phyloP scores from a whole-genome alignment of 1,284 basidiomycete species.

The Erythrobasidium hasegawianum region DNA sequence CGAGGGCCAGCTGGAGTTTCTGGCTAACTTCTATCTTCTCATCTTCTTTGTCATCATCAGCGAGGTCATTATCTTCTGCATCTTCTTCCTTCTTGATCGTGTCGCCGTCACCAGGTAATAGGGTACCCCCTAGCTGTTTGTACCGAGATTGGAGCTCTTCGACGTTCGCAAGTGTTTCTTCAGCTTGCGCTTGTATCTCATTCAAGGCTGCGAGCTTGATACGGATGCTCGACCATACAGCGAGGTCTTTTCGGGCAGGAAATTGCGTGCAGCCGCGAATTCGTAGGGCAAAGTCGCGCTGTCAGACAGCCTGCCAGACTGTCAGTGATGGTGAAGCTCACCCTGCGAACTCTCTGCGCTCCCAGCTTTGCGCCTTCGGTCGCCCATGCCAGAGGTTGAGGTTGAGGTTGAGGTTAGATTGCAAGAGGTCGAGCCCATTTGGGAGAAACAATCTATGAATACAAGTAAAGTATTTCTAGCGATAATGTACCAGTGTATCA shows the following conservation, averaged over 20 bases:
- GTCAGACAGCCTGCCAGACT: neutral
- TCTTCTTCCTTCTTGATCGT: neutral
- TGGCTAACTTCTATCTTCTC: constrained; percentile 1
- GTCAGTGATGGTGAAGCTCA: neutral
- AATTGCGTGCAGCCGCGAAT: too few relatives aligned
- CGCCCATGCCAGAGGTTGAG: constrained; percentile 1
- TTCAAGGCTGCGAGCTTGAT: constrained; percentile 13
- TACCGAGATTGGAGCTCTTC: constrained; percentile 12
- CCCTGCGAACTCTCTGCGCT: constrained; percentile 11
- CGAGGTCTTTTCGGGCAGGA: constrained; percentile 3
- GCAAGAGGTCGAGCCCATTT: too few relatives aligned
- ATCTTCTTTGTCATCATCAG: constrained; percentile 15
- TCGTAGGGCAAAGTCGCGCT: too few relatives aligned
- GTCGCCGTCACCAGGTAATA: neutral
- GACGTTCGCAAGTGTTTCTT: constrained; percentile 12
- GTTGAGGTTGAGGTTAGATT: too few relatives aligned
- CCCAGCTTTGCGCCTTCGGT: constrained; percentile 8
- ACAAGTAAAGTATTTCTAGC: too few relatives aligned
- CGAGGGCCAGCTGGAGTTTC: constrained; percentile 11
- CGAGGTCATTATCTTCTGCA: constrained; percentile 1
- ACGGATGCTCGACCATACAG: constrained; percentile 10
- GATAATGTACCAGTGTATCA: too few relatives aligned
- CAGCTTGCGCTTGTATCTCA: constrained; percentile 13
- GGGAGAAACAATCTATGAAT: too few relatives aligned
- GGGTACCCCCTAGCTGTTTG: neutral